Conservation (phyloP, 805 yeast genomes). For the Barnettozyma salicaria region DNA sequence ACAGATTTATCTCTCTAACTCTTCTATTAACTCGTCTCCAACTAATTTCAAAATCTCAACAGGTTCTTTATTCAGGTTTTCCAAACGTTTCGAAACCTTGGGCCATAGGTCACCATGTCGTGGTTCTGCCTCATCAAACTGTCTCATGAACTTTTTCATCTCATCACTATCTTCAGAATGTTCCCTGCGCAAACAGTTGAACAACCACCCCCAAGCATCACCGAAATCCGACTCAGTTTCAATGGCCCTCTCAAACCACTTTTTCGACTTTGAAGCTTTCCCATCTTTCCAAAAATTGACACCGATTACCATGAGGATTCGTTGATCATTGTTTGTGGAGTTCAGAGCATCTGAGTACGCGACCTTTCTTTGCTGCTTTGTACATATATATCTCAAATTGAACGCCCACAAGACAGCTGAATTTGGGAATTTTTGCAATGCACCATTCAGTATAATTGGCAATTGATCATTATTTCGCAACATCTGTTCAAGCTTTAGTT, state of each 20-base stretch:
- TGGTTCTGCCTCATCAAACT: slow-evolving; percentile 45
- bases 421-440: slow-evolving; percentile 50
- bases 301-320: slow-evolving; percentile 60
- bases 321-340: slow-evolving; percentile 53
- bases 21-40: slow-evolving; percentile 6
- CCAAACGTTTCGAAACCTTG: slow-evolving; percentile 39
- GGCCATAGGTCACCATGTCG: slow-evolving; percentile 61
- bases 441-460: slow-evolving; percentile 47
- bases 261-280: slow-evolving; percentile 53
- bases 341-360: slow-evolving; percentile 66
- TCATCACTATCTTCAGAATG: slow-evolving; percentile 30
- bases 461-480: slow-evolving; percentile 47
- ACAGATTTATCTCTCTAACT: too few relatives aligned
- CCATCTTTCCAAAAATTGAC: slow-evolving; percentile 60
- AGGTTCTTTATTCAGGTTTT: slow-evolving; percentile 37
- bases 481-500: slow-evolving; percentile 50
- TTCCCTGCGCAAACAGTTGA: slow-evolving; percentile 37
- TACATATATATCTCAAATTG: slow-evolving; percentile 39
- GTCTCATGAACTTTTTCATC: slow-evolving; percentile 29
- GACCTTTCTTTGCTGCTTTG: slow-evolving; percentile 47
- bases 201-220: slow-evolving; percentile 70
- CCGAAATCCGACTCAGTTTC: slow-evolving; percentile 55
- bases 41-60: slow-evolving; percentile 34
- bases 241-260: slow-evolving; percentile 72
- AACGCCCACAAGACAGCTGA: slow-evolving; percentile 65